Evolutionary conservation across 2,329 filamentous ascomycete species (phyloP), one percentile per base, ranked within the genome.

Genomic region (Venturia nashicola): DNA sequence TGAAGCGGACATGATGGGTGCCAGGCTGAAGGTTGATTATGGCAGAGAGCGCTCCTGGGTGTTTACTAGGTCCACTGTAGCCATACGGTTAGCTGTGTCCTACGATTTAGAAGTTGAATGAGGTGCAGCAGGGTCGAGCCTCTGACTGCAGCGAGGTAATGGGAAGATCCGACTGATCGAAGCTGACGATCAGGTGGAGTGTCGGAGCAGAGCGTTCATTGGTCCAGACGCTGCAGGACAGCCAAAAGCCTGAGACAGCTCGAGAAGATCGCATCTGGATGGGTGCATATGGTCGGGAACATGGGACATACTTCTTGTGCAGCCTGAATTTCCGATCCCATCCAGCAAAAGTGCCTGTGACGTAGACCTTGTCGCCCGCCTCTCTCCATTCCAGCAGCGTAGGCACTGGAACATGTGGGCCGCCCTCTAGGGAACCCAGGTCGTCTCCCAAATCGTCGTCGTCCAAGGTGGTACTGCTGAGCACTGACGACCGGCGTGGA

Each of bases 301-400:
- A 62, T 18, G 32, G 27, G 11, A 85, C 88, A 84, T 83, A 96
- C 91, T 90, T 87, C 75, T 84, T 86, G 75, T 91, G 86, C 72
- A 99, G 79, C 69, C 89, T 85, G 73, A 92, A 95, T 77, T 97
- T 97, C 74, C 89, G 88, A 76, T 95, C 91, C 94, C 94, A 99
- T 74, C 93, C 90, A 70, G 96, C 95, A 72, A 97, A 97, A 23
- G 94, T 97, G 68, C 93, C 93, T 0, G 94, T 99, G 57, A 99
- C 91, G 74, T 96, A 99, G 67, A 97, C 86, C 76, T 92, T 95
- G 65, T 96, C 89, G 65, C 90, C 92, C 62, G 86, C 85, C 9
- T 85, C 83, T 68, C 83, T 83, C 94, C 94, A 99, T 76, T 95
- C 89, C 65, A 99, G 85, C 65, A 83, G 79, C 1, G 90, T 96